Base-by-base conservation (phyloP, 495 filamentous ascomycete species). In the Neurospora tetrasperma region DNA sequence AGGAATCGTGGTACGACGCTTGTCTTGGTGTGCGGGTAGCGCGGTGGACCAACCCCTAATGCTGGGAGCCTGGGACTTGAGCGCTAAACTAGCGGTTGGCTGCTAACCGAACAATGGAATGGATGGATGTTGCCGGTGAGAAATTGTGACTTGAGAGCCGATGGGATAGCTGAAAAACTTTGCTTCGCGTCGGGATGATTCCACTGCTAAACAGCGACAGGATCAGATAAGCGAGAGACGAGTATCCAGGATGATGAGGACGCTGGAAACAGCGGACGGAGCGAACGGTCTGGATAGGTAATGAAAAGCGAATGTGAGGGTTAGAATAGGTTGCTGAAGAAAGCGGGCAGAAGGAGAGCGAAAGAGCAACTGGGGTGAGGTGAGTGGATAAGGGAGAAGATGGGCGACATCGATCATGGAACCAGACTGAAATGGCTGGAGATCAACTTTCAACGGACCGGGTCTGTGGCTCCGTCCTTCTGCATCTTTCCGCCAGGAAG, bases 11-110 rank as follows among this genome's bases (percentile, higher is more conserved):
- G 69, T 74, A 76, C 78, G 75, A 73, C 66, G 74, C 77, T 72
- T 72, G 54, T 66, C 54, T 35, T 66, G 54, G 54, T 66, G 54
- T 66, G 74, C 70, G 73, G 71, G 71, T 62, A 70, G 69, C 43
- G 40, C 69, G 73, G 70, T 44, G 70, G 75, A 43, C 54, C 59
- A 73, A 73, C 75, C 77, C 76, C 74, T 79, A 75, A 77, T 76
- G 27, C 54, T 35, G 27, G 54, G 54, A 35, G 54, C 54, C 27
- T 66, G 27, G 54, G 54, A 38, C 54, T 14, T 35, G 54, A 66
- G 54, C 9, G 18, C 54, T 35, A 66, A 66, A 14, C 54, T 66
- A 66, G 54, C 27, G 54, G 54, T 66, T 35, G 54, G 54, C 14
- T 66, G 54, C 54, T 66, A 66, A 66, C 54, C 54, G 54, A 66